These are phyloP conservation scores for Gaertneriomyces semiglobifer DNA, from an alignment of 192 early-diverging fungal species.

Conservation along the genomic window DNA sequence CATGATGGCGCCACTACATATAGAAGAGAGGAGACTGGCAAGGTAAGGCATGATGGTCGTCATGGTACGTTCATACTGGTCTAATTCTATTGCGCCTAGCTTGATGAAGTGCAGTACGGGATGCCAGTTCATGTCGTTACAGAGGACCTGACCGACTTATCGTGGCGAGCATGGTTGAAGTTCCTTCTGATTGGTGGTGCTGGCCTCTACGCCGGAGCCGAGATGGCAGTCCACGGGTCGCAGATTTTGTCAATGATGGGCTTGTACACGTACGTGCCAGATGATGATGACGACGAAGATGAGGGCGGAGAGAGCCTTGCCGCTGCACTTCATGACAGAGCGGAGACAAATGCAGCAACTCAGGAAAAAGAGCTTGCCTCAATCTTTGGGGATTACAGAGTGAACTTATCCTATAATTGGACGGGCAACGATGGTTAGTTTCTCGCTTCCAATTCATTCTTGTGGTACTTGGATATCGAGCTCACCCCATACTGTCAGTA, in stretches of 20 bases:
- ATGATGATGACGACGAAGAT: conserved; percentile 28
- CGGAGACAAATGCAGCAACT: not conserved
- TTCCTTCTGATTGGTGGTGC: conserved; percentile 6
- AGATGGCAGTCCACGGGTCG: conserved; percentile 18
- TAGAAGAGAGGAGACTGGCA: too few species aligned
- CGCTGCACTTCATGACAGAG: not conserved
- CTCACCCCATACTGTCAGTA: conserved; percentile 4
- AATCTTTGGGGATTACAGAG: conserved; percentile 24
- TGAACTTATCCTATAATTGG: conserved; percentile 26
- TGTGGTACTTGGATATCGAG: not conserved
- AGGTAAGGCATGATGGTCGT: too few species aligned
- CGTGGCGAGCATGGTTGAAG: conserved; percentile 25
- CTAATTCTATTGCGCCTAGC: too few species aligned
- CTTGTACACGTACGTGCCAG: conserved; percentile 19
- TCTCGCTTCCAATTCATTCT: not conserved
- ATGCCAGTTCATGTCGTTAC: not conserved
- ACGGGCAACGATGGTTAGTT: conserved; percentile 13
- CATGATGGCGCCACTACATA: too few species aligned
- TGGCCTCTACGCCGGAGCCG: conserved; percentile 6
- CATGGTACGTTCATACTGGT: too few species aligned
- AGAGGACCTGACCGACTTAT: conserved; percentile 17
- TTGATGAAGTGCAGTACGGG: too few species aligned
- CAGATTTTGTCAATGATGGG: not conserved
- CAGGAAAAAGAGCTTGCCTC: conserved; percentile 7
- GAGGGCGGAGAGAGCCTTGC: conserved; percentile 4